These are phyloP conservation scores for Lentinula sp. DNA, from an alignment of 768 basidiomycete species.

Conservation along the genomic window DNA sequence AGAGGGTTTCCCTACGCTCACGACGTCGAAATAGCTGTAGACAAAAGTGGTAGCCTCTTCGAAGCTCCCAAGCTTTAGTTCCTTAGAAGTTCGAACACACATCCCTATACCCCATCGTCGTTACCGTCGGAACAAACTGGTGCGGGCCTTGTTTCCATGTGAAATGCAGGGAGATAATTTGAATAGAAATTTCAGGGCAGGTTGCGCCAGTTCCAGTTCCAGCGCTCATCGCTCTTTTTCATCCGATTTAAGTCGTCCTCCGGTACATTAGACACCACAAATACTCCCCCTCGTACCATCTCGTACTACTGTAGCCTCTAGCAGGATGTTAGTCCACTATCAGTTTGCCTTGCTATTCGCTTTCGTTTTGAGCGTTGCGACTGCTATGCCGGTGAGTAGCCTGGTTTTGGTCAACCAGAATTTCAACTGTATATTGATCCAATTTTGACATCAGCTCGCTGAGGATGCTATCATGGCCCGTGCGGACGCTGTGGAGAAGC, in stretches of 20 bases:
- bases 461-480: background rate
- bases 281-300: background rate
- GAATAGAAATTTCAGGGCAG: background rate
- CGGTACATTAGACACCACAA: background rate
- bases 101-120: background rate
- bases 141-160: background rate
- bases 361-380: slow-evolving; percentile 24
- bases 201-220: background rate
- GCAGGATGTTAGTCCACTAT: slow-evolving; percentile 25
- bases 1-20: too few relatives aligned
- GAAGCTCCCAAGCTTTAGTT: too few relatives aligned
- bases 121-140: background rate
- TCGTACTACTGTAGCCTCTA: background rate
- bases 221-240: background rate
- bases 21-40: too few relatives aligned
- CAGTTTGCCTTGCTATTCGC: slow-evolving; percentile 27
- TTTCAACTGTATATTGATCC: background rate
- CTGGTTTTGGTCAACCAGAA: background rate
- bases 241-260: background rate
- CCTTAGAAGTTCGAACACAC: too few relatives aligned
- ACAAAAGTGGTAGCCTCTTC: too few relatives aligned
- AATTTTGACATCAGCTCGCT: background rate
- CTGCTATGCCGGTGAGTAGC: slow-evolving; percentile 32
- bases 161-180: background rate
- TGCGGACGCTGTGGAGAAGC: background rate